Conservation (phyloP, 441 rosid genomes). For the Francoa sonchifolia region DNA sequence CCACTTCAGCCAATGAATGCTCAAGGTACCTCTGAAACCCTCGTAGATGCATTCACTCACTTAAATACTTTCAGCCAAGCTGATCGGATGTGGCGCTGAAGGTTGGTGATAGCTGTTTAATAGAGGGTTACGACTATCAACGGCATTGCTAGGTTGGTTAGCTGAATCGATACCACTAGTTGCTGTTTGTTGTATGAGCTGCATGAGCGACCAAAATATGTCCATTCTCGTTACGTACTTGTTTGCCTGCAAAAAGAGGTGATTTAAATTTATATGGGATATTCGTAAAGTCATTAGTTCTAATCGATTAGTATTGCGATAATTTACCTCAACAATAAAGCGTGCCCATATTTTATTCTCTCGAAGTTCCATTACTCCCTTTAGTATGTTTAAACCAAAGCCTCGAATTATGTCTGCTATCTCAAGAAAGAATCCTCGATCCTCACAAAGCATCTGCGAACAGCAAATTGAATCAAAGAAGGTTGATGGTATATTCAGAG, state of each 20-base stretch:
- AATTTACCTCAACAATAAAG: conserved; percentile 74
- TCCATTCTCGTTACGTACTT: conserved; percentile 51
- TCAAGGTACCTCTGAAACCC: conserved; percentile 23
- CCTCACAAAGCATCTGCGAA: conserved; percentile 72
- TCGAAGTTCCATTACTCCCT: conserved; percentile 68
- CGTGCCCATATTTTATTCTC: conserved; percentile 65
- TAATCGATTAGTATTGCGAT: too few relatives aligned
- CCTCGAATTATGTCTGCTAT: conserved; percentile 64
- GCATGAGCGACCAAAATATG: conserved; percentile 73
- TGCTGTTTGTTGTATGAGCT: conserved; percentile 37
- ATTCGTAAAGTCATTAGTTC: too few relatives aligned
- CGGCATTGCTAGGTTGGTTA: conserved; percentile 15
- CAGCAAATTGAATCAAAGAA: conserved; percentile 6
- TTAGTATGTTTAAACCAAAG: conserved; percentile 63
- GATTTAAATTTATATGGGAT: neutral
- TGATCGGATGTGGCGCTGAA: conserved; percentile 21
- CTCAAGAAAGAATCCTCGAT: conserved; percentile 65
- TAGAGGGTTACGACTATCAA: conserved; percentile 16
- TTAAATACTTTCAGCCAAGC: conserved; percentile 23
- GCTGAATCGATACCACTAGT: conserved; percentile 18
- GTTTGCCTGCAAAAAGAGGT: conserved; percentile 34
- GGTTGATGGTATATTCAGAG: neutral
- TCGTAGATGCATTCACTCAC: conserved; percentile 4
- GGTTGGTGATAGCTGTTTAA: conserved; percentile 29
- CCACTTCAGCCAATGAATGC: conserved; percentile 15